These are phyloP conservation scores for Cercophora samala DNA, from an alignment of 495 filamentous ascomycete genomes.

Conservation along the genomic window DNA sequence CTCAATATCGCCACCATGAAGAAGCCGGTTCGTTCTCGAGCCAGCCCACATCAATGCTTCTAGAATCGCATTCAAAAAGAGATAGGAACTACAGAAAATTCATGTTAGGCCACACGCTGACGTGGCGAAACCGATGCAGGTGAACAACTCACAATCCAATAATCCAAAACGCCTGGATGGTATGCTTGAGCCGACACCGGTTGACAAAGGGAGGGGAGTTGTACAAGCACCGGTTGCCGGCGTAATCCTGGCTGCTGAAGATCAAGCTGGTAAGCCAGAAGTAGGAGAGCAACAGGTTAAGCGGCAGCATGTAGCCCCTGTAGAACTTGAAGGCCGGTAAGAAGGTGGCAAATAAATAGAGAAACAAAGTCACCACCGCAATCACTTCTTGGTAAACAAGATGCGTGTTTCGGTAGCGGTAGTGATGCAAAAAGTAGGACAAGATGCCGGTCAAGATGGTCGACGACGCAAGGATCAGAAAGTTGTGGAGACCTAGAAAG, in stretches of 20 bases:
- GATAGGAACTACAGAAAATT: constrained; percentile 10
- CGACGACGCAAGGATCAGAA: constrained; percentile 29
- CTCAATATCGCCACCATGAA: not conserved
- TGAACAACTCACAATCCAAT: constrained; percentile 29
- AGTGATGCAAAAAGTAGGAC: constrained; percentile 26
- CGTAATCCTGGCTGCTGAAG: constrained; percentile 29
- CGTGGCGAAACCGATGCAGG: not conserved
- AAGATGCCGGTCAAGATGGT: constrained; percentile 29
- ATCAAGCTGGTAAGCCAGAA: constrained; percentile 34
- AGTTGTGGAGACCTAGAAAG: constrained; percentile 24
- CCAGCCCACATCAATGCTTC: constrained; percentile 32
- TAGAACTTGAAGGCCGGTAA: constrained; percentile 24
- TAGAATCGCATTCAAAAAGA: constrained; percentile 26
- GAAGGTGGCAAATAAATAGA: constrained; percentile 12
- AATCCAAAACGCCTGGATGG: constrained; percentile 28
- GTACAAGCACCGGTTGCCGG: constrained; percentile 23
- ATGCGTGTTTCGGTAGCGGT: constrained; percentile 21
- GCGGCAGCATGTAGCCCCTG: constrained; percentile 31
- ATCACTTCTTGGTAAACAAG: constrained; percentile 29
- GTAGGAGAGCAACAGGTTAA: constrained; percentile 34
- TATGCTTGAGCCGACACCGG: constrained; percentile 29
- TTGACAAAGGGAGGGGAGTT: constrained; percentile 7
- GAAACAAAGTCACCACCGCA: constrained; percentile 7
- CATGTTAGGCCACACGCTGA: not conserved
- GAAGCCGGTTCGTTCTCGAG: not conserved